Evolutionary conservation across 169 alveolate species (phyloP).

Genomic region (Eimeria tenella): DNA sequence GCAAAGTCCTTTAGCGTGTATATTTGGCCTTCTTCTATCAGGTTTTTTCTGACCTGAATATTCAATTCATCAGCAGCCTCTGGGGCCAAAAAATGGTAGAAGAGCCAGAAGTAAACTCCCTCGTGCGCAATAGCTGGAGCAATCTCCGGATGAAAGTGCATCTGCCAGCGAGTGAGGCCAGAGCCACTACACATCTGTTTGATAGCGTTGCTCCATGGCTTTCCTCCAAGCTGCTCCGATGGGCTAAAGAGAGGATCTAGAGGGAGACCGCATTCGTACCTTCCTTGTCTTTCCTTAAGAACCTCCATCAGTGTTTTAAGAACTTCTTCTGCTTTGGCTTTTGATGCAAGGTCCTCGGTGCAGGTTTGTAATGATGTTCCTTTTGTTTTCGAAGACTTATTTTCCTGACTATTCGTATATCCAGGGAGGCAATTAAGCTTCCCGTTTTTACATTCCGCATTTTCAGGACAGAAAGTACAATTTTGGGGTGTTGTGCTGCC

Average conservation of each 20-base stretch:
- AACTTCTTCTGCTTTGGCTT: constrained; percentile 38
- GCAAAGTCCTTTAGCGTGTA: too few relatives aligned
- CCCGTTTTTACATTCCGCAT: constrained; percentile 36
- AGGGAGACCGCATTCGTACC: constrained; percentile 57
- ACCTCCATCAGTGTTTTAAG: background rate
- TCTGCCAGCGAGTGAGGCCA: constrained; percentile 46
- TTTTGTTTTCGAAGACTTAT: background rate
- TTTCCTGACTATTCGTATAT: background rate
- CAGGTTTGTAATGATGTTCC: background rate
- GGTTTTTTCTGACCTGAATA: constrained; percentile 31
- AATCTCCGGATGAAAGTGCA: constrained; percentile 53
- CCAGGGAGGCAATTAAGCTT: constrained; percentile 16
- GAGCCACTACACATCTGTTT: constrained; percentile 45
- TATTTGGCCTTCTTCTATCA: background rate
- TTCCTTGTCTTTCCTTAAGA: constrained; percentile 25
- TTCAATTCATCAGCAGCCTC: constrained; percentile 42
- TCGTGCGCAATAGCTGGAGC: constrained; percentile 37
- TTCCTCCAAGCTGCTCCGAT: constrained; percentile 20
- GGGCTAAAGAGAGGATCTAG: constrained; percentile 42
- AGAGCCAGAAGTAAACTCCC: constrained; percentile 33
- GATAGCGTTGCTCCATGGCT: constrained; percentile 43
- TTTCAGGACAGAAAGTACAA: constrained; percentile 36
- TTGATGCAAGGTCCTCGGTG: background rate
- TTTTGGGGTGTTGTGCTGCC: background rate
- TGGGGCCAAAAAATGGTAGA: constrained; percentile 36